These are phyloP conservation scores for Daldinia grandis DNA, from an alignment of 495 filamentous ascomycete genomes.

Conservation along the genomic window DNA sequence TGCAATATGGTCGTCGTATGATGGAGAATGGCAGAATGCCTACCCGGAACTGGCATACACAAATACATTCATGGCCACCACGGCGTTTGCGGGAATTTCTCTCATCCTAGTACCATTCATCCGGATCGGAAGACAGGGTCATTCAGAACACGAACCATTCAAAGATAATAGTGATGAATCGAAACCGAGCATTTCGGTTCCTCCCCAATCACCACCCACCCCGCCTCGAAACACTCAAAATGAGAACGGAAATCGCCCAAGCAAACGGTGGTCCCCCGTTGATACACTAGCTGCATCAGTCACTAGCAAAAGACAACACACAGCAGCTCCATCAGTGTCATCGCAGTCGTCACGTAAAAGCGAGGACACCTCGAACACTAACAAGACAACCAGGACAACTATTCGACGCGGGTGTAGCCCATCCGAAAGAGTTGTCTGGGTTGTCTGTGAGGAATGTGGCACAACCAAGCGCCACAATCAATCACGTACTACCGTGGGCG, in stretches of 20 bases:
- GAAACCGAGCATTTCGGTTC: background rate
- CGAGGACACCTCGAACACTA: constrained; percentile 35
- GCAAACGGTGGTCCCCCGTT: constrained; percentile 45
- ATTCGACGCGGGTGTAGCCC: constrained; percentile 41
- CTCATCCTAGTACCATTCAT: constrained; percentile 49
- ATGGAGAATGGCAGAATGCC: constrained; percentile 22
- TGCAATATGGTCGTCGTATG: constrained; percentile 46
- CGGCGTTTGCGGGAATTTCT: constrained; percentile 42
- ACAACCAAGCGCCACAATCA: constrained; percentile 45
- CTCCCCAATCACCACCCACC: constrained; percentile 15
- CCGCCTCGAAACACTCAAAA: constrained; percentile 13
- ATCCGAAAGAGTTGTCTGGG: constrained; percentile 44
- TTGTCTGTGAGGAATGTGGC: constrained; percentile 47
- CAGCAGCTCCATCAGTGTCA: constrained; percentile 40
- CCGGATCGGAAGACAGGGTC: constrained; percentile 45
- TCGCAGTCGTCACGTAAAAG: constrained; percentile 41
- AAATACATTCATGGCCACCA: constrained; percentile 48
- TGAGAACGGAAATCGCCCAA: constrained; percentile 35
- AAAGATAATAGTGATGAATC: background rate
- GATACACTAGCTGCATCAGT: constrained; percentile 40
- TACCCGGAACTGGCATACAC: constrained; percentile 44
- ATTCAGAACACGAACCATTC: background rate
- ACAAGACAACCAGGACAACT: constrained; percentile 33
- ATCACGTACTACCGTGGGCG: constrained; percentile 33
- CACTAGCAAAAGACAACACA: constrained; percentile 29